A percentile compares a stretch with the other conserved stretches of the same genome.
phyloP scores from a whole-genome alignment of 73 alveolate genomes.

The Symbiodinium natans region DNA sequence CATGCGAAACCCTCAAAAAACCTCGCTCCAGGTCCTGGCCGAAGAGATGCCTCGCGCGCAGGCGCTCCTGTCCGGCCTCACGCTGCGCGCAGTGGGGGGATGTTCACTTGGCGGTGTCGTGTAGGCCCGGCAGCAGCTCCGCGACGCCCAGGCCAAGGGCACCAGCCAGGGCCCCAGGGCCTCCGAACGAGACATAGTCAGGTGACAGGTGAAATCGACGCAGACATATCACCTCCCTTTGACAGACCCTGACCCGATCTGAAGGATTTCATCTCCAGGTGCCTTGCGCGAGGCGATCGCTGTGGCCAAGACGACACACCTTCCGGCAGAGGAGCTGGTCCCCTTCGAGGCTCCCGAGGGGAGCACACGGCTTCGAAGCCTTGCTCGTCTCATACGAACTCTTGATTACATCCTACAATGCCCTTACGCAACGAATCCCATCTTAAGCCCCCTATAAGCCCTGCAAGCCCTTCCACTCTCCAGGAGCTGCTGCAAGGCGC shows the following conservation, averaged over 20 bases:
- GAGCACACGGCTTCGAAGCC: too few relatives aligned
- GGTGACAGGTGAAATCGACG: too few relatives aligned
- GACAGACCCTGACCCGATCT: too few relatives aligned
- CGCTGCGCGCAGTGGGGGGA: background rate
- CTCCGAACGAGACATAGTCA: too few relatives aligned
- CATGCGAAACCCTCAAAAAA: too few relatives aligned
- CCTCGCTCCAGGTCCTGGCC: background rate
- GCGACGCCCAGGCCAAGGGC: background rate
- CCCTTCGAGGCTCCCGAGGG: background rate
- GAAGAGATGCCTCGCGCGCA: conserved; percentile 9
- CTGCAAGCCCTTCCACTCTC: too few relatives aligned
- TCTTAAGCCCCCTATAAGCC: too few relatives aligned
- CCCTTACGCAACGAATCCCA: too few relatives aligned
- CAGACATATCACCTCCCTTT: too few relatives aligned
- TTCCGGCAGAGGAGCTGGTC: background rate
- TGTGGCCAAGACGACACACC: background rate
- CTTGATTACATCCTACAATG: too few relatives aligned
- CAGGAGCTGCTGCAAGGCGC: background rate
- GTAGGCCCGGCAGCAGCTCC: background rate
- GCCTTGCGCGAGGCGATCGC: conserved; percentile 1
- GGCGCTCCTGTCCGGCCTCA: background rate
- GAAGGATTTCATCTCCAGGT: background rate
- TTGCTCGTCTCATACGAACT: too few relatives aligned
- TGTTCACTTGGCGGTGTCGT: background rate
- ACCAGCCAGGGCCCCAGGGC: background rate